Percentiles rank a stretch among this genome's conserved stretches.
phyloP scores from a whole-genome alignment of 495 filamentous ascomycete species.

The Xylaria castorea region DNA sequence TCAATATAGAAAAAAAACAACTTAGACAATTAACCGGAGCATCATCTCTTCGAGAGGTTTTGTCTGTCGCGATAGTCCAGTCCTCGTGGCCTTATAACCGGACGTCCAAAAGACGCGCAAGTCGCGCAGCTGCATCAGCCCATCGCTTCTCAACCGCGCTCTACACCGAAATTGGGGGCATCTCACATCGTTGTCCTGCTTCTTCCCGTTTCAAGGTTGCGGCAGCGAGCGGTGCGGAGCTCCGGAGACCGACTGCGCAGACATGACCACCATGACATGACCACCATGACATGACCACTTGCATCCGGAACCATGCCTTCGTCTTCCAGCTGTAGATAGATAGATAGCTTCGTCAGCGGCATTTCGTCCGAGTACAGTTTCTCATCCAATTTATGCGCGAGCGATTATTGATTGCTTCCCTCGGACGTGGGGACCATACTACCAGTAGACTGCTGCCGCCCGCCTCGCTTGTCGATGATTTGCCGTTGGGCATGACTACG shows the following conservation, averaged over 20 bases:
- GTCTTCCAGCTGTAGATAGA: background rate
- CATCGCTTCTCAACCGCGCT: background rate
- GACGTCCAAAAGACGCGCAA: slow-evolving; percentile 2
- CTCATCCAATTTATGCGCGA: slow-evolving; percentile 17
- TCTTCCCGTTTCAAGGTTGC: slow-evolving; percentile 11
- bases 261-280: background rate
- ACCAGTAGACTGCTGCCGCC: slow-evolving; percentile 5
- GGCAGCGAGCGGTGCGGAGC: slow-evolving; percentile 18
- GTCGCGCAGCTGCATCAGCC: slow-evolving; percentile 13
- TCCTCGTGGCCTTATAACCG: slow-evolving; percentile 6
- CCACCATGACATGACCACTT: background rate
- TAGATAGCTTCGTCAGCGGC: background rate
- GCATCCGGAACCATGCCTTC: slow-evolving; percentile 4
- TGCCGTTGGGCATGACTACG: slow-evolving; percentile 18
- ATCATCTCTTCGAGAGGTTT: background rate
- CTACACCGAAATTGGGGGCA: slow-evolving; percentile 24
- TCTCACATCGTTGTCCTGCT: slow-evolving; percentile 17
- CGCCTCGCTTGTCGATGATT: slow-evolving; percentile 9
- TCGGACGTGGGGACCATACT: slow-evolving; percentile 10
- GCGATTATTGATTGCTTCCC: slow-evolving; percentile 6
- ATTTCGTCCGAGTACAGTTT: background rate
- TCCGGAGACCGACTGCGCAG: slow-evolving; percentile 16
- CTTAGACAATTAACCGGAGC: slow-evolving; percentile 19
- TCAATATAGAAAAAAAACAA: background rate
- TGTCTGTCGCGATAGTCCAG: background rate